Base-by-base conservation (phyloP, 2,329 filamentous ascomycete species). In the Nemania bipapillata region DNA sequence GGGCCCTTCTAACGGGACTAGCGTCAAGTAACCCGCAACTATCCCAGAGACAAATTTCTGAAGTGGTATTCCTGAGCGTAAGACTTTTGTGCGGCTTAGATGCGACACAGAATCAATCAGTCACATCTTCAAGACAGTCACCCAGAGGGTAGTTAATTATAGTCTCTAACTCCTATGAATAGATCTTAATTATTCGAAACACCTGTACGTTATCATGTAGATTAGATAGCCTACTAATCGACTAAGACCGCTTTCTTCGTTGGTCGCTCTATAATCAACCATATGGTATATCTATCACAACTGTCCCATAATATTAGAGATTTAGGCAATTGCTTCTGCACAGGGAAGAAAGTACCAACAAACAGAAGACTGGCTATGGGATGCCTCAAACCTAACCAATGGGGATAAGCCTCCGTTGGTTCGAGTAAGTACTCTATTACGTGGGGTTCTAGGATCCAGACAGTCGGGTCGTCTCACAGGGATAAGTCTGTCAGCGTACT, bases 11-110 rank as follows among this genome's bases (percentile, higher is more conserved):
- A 8, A 67, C 65, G 1, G 54, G 53, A 49, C 32, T 67, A 47
- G 65, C 58, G 37, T 63, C 59, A 26, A 67, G 47, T 26, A 67
- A 67, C 37, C 26, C 49, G 9, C 53, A 67, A 20, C 20, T 67
- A 42, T 63, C 65, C 8, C 65, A 63, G 47, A 49, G 47, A 12
- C 58, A 67, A 5, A 30, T 54, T 49, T 67, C 65, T 5, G 65
- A 67, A 28, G 30, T 47, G 8, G 65, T 63, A 11, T 32, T 30
- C 24, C 54, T n/a, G 28, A 54, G 45, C 26, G 57, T 59, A 59
- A 63, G 53, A 7, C 49, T 47, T 20, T 30, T 67, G 8, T 67
- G 59, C 20, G 54, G 65, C 17, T n/a, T 67, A 30, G 54, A 63
- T 2, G 59, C 47, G 7, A 9, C 35, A 24, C 65, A 49, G 28